Base-by-base conservation (phyloP, 2,329 filamentous ascomycete species). In the Thielaviopsis euricoi region DNA sequence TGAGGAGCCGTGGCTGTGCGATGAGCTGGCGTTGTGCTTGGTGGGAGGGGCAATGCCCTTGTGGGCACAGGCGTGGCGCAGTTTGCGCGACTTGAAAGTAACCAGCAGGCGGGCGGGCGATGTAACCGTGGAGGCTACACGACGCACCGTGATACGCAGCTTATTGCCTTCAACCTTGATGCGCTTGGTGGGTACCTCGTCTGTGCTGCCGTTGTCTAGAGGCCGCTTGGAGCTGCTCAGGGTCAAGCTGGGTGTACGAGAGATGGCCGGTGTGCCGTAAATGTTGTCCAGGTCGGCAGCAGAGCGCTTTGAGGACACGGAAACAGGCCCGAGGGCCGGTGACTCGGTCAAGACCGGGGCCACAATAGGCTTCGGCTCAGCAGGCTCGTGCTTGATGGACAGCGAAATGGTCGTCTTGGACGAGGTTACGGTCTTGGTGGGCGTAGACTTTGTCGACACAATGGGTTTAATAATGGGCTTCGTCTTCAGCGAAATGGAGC, bases 311-410 rank as follows among this genome's bases (percentile, higher is more conserved):
- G 25, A 5, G 1, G 49, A 25, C 6, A 19, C 33, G 21, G n/a
- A 25, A 3, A 19, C 33, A 19, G n/a, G 40, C 1, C 23, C 29
- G 2, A 22, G 6, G n/a, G 49, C 46, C 37, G 55, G 49, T 1
- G 56, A 21, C 4, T 46, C 53, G 15, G 53, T n/a, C 22, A 26
- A 13, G 17, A n/a, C 17, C 12, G 29, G 10, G 4, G 46, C 17
- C 15, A 33, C 37, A 9, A 22, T 12, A 4, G 59, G 29, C 52
- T 58, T 60, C 6, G 17, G 19, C 48, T 60, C 55, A 6, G 15
- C n/a, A 2, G 33, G 25, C n/a, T 60, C 59, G 26, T 58, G 59
- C n/a, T 60, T 60, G 17, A 60, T 54, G n/a, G 53, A 60, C 37
- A 59, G 49, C 13, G 59, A 60, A 29, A 60, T 61, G 23, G 54